A percentile compares a stretch with the other conserved stretches of the same genome.
These are phyloP conservation scores for Populus tremula DNA, from an alignment of 345 rosid genomes.

Conservation along the genomic window DNA sequence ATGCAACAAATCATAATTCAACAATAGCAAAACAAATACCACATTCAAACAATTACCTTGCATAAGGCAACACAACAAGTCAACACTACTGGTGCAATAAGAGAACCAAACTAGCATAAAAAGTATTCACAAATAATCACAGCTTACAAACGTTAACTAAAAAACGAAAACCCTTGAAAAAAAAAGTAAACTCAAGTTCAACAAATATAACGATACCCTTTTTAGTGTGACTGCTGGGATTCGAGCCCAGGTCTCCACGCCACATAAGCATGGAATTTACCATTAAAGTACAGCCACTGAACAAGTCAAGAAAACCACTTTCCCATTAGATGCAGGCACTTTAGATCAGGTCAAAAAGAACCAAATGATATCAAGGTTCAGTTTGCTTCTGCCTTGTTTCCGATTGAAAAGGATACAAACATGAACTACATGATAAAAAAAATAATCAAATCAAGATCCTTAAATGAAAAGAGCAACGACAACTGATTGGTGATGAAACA, in stretches of 20 bases:
- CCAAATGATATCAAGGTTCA: neutral
- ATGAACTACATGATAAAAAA: neutral
- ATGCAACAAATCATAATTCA: neutral
- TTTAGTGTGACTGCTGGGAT: constrained; percentile 74
- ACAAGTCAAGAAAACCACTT: neutral
- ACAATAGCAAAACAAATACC: neutral
- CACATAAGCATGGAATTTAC: constrained; percentile 19
- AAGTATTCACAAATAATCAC: neutral
- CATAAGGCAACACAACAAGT: neutral
- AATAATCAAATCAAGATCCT: neutral
- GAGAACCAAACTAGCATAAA: neutral
- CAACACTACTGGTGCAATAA: no score
- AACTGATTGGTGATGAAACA: neutral
- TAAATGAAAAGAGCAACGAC: neutral
- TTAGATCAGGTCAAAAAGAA: neutral
- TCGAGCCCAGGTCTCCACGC: constrained; percentile 76
- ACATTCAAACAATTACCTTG: neutral
- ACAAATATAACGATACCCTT: neutral
- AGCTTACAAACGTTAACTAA: neutral
- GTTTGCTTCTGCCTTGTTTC: neutral
- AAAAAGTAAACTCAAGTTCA: no score
- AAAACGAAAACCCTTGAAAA: neutral
- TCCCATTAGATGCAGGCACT: neutral
- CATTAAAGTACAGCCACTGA: constrained; percentile 24
- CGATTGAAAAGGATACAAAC: neutral